phyloP scores from a whole-genome alignment of 2,329 filamentous ascomycete species.

The Uncinocarpus reesii region DNA sequence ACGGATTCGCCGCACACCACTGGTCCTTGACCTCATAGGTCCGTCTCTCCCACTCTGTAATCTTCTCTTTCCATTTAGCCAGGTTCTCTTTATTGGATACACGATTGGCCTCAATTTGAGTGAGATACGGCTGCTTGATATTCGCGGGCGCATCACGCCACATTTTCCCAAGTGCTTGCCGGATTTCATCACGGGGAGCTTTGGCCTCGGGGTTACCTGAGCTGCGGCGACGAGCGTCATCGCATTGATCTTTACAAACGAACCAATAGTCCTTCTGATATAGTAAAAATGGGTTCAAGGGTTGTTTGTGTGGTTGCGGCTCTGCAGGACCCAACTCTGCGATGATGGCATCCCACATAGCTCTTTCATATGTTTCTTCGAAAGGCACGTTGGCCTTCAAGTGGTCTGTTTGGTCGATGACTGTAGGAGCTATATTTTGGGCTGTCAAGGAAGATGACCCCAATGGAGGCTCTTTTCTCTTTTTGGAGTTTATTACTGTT shows the following conservation, averaged over 20 bases:
- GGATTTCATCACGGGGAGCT: conserved; percentile 60
- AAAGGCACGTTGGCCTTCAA: conserved; percentile 22
- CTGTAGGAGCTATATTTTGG: too few relatives aligned
- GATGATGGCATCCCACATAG: conserved; percentile 48
- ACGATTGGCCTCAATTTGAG: conserved; percentile 62
- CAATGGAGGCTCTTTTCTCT: conserved; percentile 18
- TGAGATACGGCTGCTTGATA: conserved; percentile 65
- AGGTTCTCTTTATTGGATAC: conserved; percentile 53
- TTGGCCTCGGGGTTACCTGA: conserved; percentile 60
- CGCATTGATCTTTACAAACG: conserved; percentile 53
- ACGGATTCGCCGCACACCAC: conserved; percentile 33
- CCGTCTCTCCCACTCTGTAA: conserved; percentile 40
- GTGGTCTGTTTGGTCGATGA: too few relatives aligned
- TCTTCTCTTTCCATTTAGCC: conserved; percentile 61
- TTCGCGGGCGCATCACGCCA: conserved; percentile 70
- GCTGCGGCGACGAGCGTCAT: conserved; percentile 55
- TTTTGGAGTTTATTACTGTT: conserved; percentile 21
- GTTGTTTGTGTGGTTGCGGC: conserved; percentile 58
- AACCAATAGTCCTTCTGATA: conserved; percentile 70
- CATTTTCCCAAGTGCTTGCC: conserved; percentile 75
- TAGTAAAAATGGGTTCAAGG: conserved; percentile 76
- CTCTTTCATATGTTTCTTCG: conserved; percentile 46
- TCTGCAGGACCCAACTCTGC: conserved; percentile 63
- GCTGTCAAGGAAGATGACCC: neutral
- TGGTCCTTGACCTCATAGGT: conserved; percentile 31